Percentiles rank a stretch among this genome's conserved stretches.
phyloP scores from a whole-genome alignment of 176 grass and related monocot genomes.

The Bromus sterilis region DNA sequence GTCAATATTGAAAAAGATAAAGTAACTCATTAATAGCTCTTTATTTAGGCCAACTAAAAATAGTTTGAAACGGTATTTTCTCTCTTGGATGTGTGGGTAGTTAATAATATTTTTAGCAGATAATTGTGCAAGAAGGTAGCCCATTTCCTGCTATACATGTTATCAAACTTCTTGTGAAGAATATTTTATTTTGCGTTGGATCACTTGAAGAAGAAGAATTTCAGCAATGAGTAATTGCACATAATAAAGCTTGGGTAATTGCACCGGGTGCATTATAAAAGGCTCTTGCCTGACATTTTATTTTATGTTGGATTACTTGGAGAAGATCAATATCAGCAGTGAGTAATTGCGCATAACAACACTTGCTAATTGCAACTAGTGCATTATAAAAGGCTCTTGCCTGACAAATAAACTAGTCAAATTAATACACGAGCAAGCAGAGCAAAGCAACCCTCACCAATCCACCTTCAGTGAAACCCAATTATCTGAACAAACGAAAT shows the following conservation, averaged over 20 bases:
- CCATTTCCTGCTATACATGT: neutral
- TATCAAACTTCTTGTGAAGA: neutral
- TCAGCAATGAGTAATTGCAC: neutral
- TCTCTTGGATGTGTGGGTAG: neutral
- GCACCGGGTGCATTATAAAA: neutral
- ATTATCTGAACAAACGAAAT: too few species aligned
- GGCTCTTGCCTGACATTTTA: neutral
- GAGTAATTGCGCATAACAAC: neutral
- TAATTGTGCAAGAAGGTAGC: neutral
- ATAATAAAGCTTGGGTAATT: neutral
- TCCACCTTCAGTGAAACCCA: neutral
- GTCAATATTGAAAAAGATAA: neutral
- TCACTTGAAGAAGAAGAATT: neutral
- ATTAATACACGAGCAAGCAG: neutral
- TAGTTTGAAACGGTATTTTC: neutral
- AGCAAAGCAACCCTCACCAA: neutral
- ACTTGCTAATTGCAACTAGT: neutral
- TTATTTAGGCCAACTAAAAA: neutral
- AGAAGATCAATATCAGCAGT: neutral
- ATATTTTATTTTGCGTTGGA: neutral
- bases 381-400: neutral
- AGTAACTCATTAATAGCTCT: neutral
- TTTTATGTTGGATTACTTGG: neutral
- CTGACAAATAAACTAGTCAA: neutral
- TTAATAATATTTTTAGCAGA: neutral